Conservation (phyloP, 1,139 yeast species). For the Yueomyces sp. region DNA sequence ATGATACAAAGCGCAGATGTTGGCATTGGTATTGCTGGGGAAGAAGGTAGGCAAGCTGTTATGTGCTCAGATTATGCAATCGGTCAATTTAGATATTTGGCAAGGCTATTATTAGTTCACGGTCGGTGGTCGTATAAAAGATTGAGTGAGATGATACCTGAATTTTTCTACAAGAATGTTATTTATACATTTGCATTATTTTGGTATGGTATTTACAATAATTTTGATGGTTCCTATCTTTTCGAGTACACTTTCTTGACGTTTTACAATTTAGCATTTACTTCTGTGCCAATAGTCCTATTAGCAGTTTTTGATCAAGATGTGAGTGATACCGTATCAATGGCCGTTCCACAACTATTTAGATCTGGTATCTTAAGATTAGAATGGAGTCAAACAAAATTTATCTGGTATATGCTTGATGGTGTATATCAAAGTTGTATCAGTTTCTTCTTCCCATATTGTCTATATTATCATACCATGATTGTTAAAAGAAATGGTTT, state of each 20-base stretch:
- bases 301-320: conserved; percentile 91
- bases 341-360: conserved; percentile 81
- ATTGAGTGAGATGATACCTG: conserved; percentile 87
- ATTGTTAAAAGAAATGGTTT: conserved; percentile 53
- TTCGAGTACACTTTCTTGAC: conserved; percentile 87
- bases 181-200: conserved; percentile 78
- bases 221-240: conserved; percentile 85
- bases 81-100: conserved; percentile 83
- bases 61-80: conserved; percentile 96
- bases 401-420: conserved; percentile 74
- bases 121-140: conserved; percentile 96
- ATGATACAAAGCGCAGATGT: conserved; percentile 98
- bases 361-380: conserved; percentile 69
- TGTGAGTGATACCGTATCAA: conserved; percentile 66
- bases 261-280: conserved; percentile 89
- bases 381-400: conserved; percentile 74
- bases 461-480: conserved; percentile 43
- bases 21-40: conserved; percentile 97
- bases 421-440: conserved; percentile 82
- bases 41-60: conserved; percentile 95
- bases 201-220: conserved; percentile 81
- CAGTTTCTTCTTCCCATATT: conserved; percentile 78
- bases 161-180: conserved; percentile 85
- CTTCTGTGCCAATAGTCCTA: conserved; percentile 85
- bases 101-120: conserved; percentile 71